Conservation (phyloP, 2,329 filamentous ascomycete species). For the Claviceps sp. region DNA sequence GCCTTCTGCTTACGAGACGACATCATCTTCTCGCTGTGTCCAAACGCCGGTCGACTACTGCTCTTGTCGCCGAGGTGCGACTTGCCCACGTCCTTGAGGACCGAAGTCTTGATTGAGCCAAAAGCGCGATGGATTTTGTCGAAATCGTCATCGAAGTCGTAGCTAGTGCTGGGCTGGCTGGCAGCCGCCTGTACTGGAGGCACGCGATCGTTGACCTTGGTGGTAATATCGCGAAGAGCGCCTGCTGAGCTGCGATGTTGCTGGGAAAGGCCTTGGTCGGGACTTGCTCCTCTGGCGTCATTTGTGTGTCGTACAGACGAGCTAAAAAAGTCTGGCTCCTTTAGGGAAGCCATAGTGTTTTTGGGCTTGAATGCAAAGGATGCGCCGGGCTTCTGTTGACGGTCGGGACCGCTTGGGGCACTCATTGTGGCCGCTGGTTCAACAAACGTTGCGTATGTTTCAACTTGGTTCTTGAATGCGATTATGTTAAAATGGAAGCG, state of each 20-base stretch:
- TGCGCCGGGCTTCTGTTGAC: conserved; percentile 17
- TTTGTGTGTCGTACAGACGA: conserved; percentile 1
- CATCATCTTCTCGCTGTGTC: conserved; percentile 29
- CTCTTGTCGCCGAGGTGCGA: neutral
- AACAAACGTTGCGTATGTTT: conserved; percentile 3
- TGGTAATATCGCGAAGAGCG: conserved; percentile 10
- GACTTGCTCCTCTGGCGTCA: neutral
- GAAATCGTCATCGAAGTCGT: conserved; percentile 19
- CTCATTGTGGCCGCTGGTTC: conserved; percentile 7
- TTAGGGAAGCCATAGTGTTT: conserved; percentile 16
- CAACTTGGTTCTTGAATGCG: conserved; percentile 4
- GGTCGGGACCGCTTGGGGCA: conserved; percentile 6
- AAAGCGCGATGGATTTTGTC: conserved; percentile 19
- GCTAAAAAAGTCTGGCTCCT: conserved; percentile 11
- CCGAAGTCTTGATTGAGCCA: conserved; percentile 14
- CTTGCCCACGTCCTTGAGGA: conserved; percentile 7
- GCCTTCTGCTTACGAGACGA: conserved; percentile 43
- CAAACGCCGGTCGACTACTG: conserved; percentile 17
- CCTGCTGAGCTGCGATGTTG: neutral
- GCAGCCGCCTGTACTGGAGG: conserved; percentile 15
- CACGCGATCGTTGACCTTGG: conserved; percentile 35
- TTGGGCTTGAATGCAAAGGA: conserved; percentile 19
- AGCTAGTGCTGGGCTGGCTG: conserved; percentile 10
- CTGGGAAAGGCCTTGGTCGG: neutral
- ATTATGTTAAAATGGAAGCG: conserved; percentile 1